Conservation (phyloP, 257 asterid genomes). For the Solanum neorickii region DNA sequence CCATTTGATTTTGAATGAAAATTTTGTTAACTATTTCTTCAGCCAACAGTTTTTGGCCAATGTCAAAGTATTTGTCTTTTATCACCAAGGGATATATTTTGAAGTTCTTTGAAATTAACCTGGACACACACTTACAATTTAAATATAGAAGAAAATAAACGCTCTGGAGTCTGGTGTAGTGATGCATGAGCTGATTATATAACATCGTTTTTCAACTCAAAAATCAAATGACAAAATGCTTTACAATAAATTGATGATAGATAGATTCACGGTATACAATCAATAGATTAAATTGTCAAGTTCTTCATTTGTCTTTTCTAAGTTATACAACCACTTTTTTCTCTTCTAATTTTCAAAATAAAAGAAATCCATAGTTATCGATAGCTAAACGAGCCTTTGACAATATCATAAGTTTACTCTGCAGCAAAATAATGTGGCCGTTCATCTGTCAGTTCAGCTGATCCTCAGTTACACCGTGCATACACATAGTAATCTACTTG, state of each 20-base stretch:
- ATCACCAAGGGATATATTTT: not conserved
- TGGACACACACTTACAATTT: not conserved
- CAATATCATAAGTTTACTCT: not conserved
- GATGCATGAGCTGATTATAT: not conserved
- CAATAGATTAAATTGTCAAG: not conserved
- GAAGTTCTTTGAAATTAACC: not conserved
- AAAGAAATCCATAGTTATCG: not conserved
- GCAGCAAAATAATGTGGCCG: not conserved
- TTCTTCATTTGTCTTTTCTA: not conserved
- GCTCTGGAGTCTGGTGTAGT: not conserved
- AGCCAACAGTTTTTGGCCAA: not conserved
- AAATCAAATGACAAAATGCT: not conserved
- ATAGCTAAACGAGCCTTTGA: not conserved
- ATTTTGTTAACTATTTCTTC: not conserved
- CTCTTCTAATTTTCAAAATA: not conserved
- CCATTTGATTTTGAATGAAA: not conserved
- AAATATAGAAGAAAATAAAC: too few species aligned
- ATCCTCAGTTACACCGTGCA: not conserved
- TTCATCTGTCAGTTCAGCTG: not conserved
- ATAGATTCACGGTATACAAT: not conserved
- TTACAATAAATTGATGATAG: not conserved
- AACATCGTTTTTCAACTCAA: not conserved
- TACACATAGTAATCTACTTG: not conserved
- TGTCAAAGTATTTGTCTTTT: not conserved
- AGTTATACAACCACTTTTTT: not conserved